These are phyloP conservation scores for Flaveria trinervia DNA, from an alignment of 129 eudicot genomes.

Conservation along the genomic window DNA sequence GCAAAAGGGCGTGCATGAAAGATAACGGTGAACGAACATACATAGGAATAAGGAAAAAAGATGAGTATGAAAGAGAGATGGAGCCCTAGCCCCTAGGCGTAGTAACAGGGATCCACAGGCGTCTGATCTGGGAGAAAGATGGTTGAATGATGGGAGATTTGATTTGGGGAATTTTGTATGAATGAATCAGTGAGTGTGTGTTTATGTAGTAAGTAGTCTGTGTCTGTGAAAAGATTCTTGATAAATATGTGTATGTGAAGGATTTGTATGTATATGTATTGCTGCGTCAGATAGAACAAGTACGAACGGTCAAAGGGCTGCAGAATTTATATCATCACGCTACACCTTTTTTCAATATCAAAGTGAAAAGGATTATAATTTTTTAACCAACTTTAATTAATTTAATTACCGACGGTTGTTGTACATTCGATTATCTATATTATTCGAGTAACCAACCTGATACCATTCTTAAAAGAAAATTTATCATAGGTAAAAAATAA, in stretches of 20 bases:
- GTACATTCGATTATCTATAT: no score
- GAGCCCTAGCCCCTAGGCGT: conserved; percentile 45
- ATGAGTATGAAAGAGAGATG: conserved; percentile 10
- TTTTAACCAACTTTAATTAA: no score
- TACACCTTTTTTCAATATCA: no score
- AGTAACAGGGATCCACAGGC: conserved; percentile 43
- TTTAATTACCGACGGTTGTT: no score
- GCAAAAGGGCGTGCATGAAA: conserved; percentile 41
- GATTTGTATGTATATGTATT: conserved; percentile 29
- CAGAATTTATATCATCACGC: background rate
- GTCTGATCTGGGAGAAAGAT: conserved; percentile 44
- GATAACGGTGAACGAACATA: background rate
- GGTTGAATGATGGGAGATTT: conserved; percentile 36
- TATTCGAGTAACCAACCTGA: no score
- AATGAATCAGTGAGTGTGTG: conserved; percentile 18
- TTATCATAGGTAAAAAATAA: no score
- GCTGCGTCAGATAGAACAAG: conserved; percentile 35
- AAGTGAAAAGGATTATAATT: no score
- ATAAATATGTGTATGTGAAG: conserved; percentile 24
- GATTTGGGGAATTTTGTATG: background rate
- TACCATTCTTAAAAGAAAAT: no score
- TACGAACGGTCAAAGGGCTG: conserved; percentile 41
- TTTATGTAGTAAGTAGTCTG: conserved; percentile 20
- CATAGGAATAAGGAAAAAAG: conserved; percentile 5
- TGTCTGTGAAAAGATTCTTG: conserved; percentile 31